Base-by-base conservation (phyloP, 2,329 filamentous ascomycete genomes). In the Ramularia endophylla region DNA sequence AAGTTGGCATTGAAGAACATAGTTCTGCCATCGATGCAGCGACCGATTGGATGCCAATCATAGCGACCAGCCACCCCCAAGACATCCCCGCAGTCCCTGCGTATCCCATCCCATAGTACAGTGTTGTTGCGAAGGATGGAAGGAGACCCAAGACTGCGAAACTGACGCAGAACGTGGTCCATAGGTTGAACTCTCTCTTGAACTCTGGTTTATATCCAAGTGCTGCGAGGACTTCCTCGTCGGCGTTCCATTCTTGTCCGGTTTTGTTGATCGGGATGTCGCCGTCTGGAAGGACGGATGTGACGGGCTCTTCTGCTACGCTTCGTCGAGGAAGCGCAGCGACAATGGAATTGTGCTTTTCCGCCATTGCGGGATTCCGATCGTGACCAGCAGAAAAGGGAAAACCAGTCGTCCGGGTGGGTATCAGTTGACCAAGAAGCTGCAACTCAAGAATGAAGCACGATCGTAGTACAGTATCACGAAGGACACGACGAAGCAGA, bases 161-260 rank as follows among this genome's bases (percentile, higher is more conserved):
- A 0, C 60, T 64, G 16, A 65, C 60, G 2, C 53, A 56, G 50
- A 65, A 65, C 6, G 57, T 62, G 20, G 58, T 54, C 41, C 56
- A 51, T 41, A 62, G 43, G 38, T 52, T 55, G 47, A 58, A 61
- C 39, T 63, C 58, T 36, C 53, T 57, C n/a, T n/a, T n/a, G n/a
- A n/a, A n/a, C n/a, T n/a, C 76, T 2, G 76, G 72, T 58, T 77
- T 79, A 60, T 77, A 78, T 27, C 80, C 80, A 17, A 83, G 66
- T 1, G 78, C 74, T 2, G 75, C 77, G 4, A 83, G 67, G 1
- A 73, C 73, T 40, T 80, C 77, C 51, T 82, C 78, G 55, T 83
- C 80, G 4, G 68, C 63, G 29, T 61, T 64, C 54, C 73, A 68
- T 19, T 68, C 65, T 38, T 68, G 62, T 29, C 64, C 60, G 1